Evolutionary conservation across 805 yeast species (phyloP).

Genomic region (Candida lessepsii): DNA sequence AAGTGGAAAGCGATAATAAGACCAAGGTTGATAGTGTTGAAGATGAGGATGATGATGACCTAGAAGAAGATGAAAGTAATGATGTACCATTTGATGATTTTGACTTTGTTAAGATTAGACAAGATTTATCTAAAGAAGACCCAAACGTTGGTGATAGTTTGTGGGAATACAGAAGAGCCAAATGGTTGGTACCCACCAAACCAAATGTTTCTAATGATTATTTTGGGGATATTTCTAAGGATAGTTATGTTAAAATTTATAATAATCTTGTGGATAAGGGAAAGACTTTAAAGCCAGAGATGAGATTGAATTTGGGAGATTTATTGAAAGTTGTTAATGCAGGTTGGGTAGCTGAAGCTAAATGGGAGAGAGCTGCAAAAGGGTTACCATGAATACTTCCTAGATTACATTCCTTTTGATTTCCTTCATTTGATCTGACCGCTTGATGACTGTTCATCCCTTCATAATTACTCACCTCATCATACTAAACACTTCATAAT

Average conservation of each 20-base stretch:
- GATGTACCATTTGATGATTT: constrained; percentile 20
- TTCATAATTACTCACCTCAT: too few species aligned
- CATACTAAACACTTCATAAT: too few species aligned
- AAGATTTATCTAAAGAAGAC: constrained; percentile 27
- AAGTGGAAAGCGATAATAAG: constrained; percentile 14
- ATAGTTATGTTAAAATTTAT: constrained; percentile 62
- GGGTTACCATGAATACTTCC: constrained; percentile 35
- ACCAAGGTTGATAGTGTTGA: constrained; percentile 9
- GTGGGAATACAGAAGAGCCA: constrained; percentile 67
- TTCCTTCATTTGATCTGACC: too few species aligned
- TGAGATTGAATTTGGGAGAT: constrained; percentile 72
- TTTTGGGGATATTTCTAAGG: constrained; percentile 42
- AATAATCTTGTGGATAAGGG: constrained; percentile 67
- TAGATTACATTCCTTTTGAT: background rate
- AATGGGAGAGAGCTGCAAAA: constrained; percentile 60
- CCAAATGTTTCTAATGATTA: constrained; percentile 8
- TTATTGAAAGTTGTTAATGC: constrained; percentile 68
- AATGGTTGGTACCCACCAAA: constrained; percentile 50
- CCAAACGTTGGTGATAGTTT: constrained; percentile 48
- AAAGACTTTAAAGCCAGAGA: constrained; percentile 54
- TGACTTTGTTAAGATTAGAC: constrained; percentile 26
- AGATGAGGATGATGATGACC: constrained; percentile 5
- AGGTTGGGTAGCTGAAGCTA: constrained; percentile 81
- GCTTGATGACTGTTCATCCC: too few species aligned
- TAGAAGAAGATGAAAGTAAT: constrained; percentile 7